Evolutionary conservation across 345 rosid species (phyloP).

Genomic region (Hibiscus syriacus): DNA sequence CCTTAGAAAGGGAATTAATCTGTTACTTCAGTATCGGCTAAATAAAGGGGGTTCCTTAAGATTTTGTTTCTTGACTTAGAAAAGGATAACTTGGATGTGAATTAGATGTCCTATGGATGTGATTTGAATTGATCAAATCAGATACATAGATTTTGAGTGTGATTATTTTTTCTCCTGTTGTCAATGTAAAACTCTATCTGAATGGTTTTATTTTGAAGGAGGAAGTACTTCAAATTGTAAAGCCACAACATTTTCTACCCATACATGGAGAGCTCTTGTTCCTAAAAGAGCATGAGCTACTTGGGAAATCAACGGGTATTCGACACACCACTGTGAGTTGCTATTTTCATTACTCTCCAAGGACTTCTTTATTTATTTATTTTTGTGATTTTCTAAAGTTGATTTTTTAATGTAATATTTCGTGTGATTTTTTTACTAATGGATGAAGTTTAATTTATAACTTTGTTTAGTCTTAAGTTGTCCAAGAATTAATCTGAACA

Average conservation of each 20-base stretch:
- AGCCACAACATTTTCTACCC: constrained; percentile 97
- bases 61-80: neutral
- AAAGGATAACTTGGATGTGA: neutral
- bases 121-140: neutral
- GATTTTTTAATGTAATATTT: neutral
- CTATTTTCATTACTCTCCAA: constrained; percentile 7
- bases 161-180: neutral
- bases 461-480: neutral
- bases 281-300: constrained; percentile 93
- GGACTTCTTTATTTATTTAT: neutral
- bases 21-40: neutral
- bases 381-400: neutral
- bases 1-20: neutral
- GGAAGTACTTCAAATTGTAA: constrained; percentile 89
- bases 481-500: neutral
- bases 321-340: constrained; percentile 82
- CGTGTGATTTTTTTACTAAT: neutral
- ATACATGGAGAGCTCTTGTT: constrained; percentile 97
- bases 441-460: neutral
- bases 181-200: neutral
- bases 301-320: constrained; percentile 89
- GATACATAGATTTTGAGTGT: neutral
- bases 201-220: constrained; percentile 46
- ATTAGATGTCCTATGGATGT: neutral
- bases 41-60: neutral